A percentile compares a stretch with the other conserved stretches of the same genome.
phyloP scores from a whole-genome alignment of 208 protist genomes.

The Leishmania tropica region DNA sequence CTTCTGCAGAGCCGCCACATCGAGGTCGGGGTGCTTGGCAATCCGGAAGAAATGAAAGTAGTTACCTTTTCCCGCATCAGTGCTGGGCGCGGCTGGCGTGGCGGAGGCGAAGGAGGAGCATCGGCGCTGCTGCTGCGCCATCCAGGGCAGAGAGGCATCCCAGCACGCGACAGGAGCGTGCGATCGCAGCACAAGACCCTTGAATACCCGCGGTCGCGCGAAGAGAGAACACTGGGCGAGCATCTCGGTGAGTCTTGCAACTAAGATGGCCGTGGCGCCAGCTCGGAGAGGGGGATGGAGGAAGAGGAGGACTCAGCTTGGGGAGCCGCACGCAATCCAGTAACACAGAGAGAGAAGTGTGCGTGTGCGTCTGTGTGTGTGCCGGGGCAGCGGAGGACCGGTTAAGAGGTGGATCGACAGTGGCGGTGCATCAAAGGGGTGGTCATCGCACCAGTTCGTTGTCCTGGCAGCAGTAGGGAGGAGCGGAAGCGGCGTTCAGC shows the following conservation, averaged over 20 bases:
- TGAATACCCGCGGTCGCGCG: neutral
- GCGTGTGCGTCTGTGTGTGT: neutral
- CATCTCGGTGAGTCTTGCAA: neutral
- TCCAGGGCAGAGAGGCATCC: neutral
- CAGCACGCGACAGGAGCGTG: neutral
- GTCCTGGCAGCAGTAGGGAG: neutral
- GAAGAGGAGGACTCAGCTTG: neutral
- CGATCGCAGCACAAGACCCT: neutral
- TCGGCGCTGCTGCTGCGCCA: constrained; percentile 3
- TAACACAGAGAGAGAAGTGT: neutral
- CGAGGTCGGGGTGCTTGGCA: constrained; percentile 45
- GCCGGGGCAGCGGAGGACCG: neutral
- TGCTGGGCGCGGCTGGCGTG: neutral
- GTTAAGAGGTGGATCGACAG: neutral
- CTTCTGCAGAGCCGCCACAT: constrained; percentile 62
- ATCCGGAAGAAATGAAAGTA: constrained; percentile 81
- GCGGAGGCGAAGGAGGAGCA: neutral
- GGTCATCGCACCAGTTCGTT: neutral
- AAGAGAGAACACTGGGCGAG: neutral
- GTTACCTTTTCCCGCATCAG: constrained; percentile 44
- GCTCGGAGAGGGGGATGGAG: neutral
- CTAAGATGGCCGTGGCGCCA: neutral
- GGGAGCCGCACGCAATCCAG: neutral
- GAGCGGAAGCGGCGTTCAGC: neutral
- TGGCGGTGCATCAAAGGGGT: neutral